Conservation (phyloP, 2,329 filamentous ascomycete species). For the Arthroderma uncinatum region DNA sequence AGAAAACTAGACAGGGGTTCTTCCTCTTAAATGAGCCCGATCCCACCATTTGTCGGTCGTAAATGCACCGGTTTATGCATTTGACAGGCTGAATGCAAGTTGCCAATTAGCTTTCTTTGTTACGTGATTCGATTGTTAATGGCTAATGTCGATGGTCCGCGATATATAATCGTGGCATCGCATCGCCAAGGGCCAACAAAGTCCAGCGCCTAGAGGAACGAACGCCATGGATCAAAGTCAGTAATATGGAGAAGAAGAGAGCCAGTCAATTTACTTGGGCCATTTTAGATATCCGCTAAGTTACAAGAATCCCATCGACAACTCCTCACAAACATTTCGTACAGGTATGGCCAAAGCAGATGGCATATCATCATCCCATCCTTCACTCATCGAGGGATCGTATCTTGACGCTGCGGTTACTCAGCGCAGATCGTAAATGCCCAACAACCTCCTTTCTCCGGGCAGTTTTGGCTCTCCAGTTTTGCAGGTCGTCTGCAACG, state of each 20-base stretch:
- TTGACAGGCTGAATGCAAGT: neutral
- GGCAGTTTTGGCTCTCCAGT: conserved; percentile 28
- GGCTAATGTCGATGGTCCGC: too few species aligned
- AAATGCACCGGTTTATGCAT: neutral
- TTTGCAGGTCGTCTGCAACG: conserved; percentile 21
- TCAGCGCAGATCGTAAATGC: conserved; percentile 28
- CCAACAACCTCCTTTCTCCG: conserved; percentile 28
- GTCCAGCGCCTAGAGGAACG: too few species aligned
- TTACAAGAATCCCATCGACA: too few species aligned
- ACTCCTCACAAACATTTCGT: too few species aligned
- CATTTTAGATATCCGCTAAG: too few species aligned
- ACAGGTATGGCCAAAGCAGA: neutral
- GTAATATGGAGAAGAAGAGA: too few species aligned
- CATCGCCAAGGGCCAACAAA: too few species aligned
- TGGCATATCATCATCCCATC: neutral
- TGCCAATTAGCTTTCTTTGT: conserved; percentile 4
- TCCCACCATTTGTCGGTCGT: neutral
- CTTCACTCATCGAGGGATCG: conserved; percentile 26
- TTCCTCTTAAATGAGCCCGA: neutral
- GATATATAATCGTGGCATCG: too few species aligned
- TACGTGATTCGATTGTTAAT: too few species aligned
- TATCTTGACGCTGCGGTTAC: conserved; percentile 26
- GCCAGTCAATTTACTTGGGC: too few species aligned
- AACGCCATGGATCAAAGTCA: too few species aligned
- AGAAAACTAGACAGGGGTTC: neutral